Percentiles rank a stretch among this genome's conserved stretches.
phyloP scores from a whole-genome alignment of 2,329 filamentous ascomycete genomes.

The Talaromyces sp. region DNA sequence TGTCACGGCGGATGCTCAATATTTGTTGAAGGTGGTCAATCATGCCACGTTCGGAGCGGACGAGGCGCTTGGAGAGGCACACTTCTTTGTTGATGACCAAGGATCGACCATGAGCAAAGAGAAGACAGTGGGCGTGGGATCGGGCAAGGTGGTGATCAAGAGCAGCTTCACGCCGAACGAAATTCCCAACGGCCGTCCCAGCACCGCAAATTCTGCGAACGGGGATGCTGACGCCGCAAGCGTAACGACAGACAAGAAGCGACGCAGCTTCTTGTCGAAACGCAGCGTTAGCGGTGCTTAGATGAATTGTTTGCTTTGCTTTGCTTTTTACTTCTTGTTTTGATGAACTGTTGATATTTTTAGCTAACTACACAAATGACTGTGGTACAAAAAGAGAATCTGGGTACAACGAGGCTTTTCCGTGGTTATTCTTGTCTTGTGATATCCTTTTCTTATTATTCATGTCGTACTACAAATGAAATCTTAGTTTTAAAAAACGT shows the following conservation, averaged over 20 bases:
- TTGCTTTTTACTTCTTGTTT: background rate
- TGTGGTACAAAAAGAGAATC: background rate
- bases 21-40: slow-evolving; percentile 79
- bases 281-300: slow-evolving; percentile 33
- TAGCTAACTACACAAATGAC: background rate
- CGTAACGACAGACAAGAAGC: slow-evolving; percentile 38
- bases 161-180: slow-evolving; percentile 63
- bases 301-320: slow-evolving; percentile 2
- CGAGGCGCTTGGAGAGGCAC: slow-evolving; percentile 73
- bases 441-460: slow-evolving; percentile 12
- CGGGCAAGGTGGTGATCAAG: slow-evolving; percentile 65
- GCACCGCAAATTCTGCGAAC: slow-evolving; percentile 29
- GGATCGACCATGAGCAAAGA: slow-evolving; percentile 58
- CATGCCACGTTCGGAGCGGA: slow-evolving; percentile 81
- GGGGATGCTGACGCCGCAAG: slow-evolving; percentile 20
- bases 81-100: slow-evolving; percentile 89
- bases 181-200: slow-evolving; percentile 25
- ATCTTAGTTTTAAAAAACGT: background rate
- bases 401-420: background rate
- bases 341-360: background rate
- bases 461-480: background rate
- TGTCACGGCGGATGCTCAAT: slow-evolving; percentile 70
- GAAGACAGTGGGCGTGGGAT: slow-evolving; percentile 70
- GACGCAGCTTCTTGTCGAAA: slow-evolving; percentile 45
- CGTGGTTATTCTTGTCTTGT: slow-evolving; percentile 5